phyloP scores from a whole-genome alignment of 768 basidiomycete genomes.

The Daedaleopsis sinensis region DNA sequence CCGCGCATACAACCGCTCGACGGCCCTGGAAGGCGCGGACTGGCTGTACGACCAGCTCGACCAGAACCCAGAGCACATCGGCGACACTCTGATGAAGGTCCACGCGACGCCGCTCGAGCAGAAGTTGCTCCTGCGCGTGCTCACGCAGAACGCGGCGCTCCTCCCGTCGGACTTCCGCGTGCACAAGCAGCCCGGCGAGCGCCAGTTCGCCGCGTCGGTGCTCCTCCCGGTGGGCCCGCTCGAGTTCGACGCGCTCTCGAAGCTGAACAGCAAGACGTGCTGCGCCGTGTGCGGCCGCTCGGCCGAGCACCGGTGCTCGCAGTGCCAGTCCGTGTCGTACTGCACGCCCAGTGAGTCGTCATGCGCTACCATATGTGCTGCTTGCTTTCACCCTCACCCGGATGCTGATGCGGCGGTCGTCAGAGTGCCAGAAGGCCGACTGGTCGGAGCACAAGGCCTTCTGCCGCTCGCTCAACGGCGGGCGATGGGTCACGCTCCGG shows the following conservation, averaged over 20 bases:
- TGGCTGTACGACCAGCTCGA: too few relatives aligned
- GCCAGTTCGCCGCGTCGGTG: slow-evolving; percentile 35
- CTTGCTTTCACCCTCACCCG: background rate
- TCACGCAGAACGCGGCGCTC: slow-evolving; percentile 35
- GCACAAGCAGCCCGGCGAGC: slow-evolving; percentile 23
- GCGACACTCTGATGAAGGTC: background rate
- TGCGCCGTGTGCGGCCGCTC: slow-evolving; percentile 45
- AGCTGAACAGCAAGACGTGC: slow-evolving; percentile 36
- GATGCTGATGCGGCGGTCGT: background rate
- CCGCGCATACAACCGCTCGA: background rate
- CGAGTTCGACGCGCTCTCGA: slow-evolving; percentile 38
- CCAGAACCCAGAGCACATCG: background rate
- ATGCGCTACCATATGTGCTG: background rate
- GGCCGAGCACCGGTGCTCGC: slow-evolving; percentile 36
- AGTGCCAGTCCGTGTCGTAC: slow-evolving; percentile 39
- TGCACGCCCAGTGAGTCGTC: slow-evolving; percentile 36
- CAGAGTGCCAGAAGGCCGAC: slow-evolving; percentile 28
- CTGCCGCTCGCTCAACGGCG: slow-evolving; percentile 42
- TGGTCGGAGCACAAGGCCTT: slow-evolving; percentile 42
- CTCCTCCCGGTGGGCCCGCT: slow-evolving; percentile 42
- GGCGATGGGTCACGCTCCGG: slow-evolving; percentile 37
- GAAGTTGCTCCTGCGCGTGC: slow-evolving; percentile 34
- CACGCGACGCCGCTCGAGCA: slow-evolving; percentile 32
- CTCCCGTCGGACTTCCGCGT: slow-evolving; percentile 32
- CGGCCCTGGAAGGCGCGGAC: background rate